These are phyloP conservation scores for Ogataea salicorniae DNA, from an alignment of 805 yeast genomes.

Conservation along the genomic window DNA sequence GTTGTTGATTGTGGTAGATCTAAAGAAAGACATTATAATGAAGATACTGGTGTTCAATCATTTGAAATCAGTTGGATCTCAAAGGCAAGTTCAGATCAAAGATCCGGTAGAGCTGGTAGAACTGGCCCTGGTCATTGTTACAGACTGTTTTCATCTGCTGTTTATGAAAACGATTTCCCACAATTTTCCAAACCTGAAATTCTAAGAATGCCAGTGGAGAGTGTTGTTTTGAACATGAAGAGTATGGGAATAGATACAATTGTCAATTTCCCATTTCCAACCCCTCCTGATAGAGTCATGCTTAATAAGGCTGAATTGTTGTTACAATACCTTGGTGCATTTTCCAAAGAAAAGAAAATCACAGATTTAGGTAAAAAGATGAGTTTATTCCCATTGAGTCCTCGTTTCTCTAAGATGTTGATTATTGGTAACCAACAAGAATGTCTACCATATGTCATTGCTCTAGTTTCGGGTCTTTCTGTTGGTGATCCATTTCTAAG, in stretches of 20 bases:
- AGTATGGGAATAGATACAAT: conserved; percentile 93
- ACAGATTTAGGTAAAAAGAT: conserved; percentile 80
- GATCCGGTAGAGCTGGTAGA: conserved; percentile 97
- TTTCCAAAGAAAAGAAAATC: conserved; percentile 48
- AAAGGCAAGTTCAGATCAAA: conserved; percentile 92
- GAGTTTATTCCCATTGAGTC: conserved; percentile 90
- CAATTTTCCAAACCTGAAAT: conserved; percentile 89
- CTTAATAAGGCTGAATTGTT: conserved; percentile 63
- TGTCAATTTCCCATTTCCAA: conserved; percentile 87
- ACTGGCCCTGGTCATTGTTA: conserved; percentile 99
- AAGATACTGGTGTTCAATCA: conserved; percentile 85
- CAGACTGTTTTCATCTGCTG: conserved; percentile 87
- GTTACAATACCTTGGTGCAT: conserved; percentile 72
- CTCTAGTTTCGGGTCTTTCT: conserved; percentile 85
- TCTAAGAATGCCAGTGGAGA: conserved; percentile 91
- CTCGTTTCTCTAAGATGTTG: conserved; percentile 87
- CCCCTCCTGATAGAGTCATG: conserved; percentile 70
- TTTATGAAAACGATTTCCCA: conserved; percentile 77
- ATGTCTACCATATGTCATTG: conserved; percentile 84
- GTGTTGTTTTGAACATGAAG: conserved; percentile 93
- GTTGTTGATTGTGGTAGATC: conserved; percentile 95
- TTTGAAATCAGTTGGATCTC: conserved; percentile 89
- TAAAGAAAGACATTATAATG: conserved; percentile 79
- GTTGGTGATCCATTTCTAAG: conserved; percentile 88
- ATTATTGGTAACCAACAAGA: conserved; percentile 81